Base-by-base conservation (phyloP, 768 basidiomycete genomes). In the Rickenella mellea region DNA sequence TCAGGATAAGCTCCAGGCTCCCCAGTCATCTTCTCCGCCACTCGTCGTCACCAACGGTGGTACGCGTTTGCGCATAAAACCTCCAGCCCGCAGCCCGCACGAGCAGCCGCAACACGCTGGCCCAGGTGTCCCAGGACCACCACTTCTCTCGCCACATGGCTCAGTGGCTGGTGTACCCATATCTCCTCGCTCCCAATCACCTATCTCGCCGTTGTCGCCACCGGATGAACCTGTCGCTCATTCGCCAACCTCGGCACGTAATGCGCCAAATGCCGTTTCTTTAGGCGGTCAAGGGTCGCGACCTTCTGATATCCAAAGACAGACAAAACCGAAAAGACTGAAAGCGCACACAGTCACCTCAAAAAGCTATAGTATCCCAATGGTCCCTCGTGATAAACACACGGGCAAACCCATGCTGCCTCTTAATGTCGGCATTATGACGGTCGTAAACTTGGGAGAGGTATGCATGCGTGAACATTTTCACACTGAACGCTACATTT, bases 401-500 rank as follows among this genome's bases (percentile, higher is more conserved):
- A 67, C 67, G 31, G 76, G 77, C 3, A 73, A 73, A 33, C 85
- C 86, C 0, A 70, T 83, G 60, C 61, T 91, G 5, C 88, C 88
- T 0, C 62, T 90, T 25, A 83, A 78, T 51, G 84, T 89, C 14
- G 88, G 88, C 25, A 89, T 90, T 56, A 88, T 90, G 83, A 86
- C 83, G 1, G 79, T 91, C 20, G 68, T 80, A 43, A 76, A 55
- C 46, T 66, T 91, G 0, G 88, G 88, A 2, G 74, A 77, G 40
- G 77, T 89, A 6, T 86, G 83, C 54, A 76, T 80, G 78, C 70
- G 83, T 24, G 84, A 88, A 48, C 83, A 88, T 55, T 90, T 88
- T 54, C 83, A 87, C 56, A 88, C 87, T 0, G 86, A 90, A 56
- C 67, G 88, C 40, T 90, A 90, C 55, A 90, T 91, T 48, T 91